These are phyloP conservation scores for Stephanodiscus minutulus DNA, from an alignment of 108 stramenopile genomes.

Conservation along the genomic window DNA sequence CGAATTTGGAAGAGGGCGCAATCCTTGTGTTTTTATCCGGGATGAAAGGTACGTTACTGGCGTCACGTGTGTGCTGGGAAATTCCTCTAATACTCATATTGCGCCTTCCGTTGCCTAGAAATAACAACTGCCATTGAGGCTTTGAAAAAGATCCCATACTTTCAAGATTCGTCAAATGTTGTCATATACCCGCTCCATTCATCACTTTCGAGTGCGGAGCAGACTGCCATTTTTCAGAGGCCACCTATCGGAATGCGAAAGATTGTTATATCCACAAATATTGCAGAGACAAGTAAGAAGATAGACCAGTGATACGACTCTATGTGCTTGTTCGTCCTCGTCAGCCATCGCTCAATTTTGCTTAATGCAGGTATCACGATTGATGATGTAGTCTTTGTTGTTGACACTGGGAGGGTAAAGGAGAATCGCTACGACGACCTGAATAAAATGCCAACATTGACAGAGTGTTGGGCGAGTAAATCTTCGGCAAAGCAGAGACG, in stretches of 20 bases:
- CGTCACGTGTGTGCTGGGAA: not conserved
- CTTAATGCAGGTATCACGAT: slow-evolving; percentile 44
- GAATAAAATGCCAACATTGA: slow-evolving; percentile 75
- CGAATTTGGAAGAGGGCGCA: slow-evolving; percentile 67
- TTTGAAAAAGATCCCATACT: slow-evolving; percentile 61
- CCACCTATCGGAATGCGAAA: slow-evolving; percentile 72
- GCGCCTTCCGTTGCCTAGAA: slow-evolving; percentile 48
- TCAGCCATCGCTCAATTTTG: not conserved
- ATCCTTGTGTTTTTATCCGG: slow-evolving; percentile 91
- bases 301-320: not conserved
- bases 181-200: slow-evolving; percentile 77
- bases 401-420: slow-evolving; percentile 69
- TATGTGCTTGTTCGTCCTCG: slow-evolving; percentile 3
- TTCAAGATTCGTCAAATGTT: slow-evolving; percentile 48
- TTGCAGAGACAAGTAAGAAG: slow-evolving; percentile 54
- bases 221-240: slow-evolving; percentile 68
- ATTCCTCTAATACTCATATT: not conserved
- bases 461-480: slow-evolving; percentile 85
- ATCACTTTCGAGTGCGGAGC: slow-evolving; percentile 70
- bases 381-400: slow-evolving; percentile 79
- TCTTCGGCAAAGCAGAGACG: slow-evolving; percentile 87
- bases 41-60: slow-evolving; percentile 3
- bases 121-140: slow-evolving; percentile 78
- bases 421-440: slow-evolving; percentile 76
- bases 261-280: slow-evolving; percentile 87